Conservation (phyloP, 768 basidiomycete species). For the Termitomyces sp. region DNA sequence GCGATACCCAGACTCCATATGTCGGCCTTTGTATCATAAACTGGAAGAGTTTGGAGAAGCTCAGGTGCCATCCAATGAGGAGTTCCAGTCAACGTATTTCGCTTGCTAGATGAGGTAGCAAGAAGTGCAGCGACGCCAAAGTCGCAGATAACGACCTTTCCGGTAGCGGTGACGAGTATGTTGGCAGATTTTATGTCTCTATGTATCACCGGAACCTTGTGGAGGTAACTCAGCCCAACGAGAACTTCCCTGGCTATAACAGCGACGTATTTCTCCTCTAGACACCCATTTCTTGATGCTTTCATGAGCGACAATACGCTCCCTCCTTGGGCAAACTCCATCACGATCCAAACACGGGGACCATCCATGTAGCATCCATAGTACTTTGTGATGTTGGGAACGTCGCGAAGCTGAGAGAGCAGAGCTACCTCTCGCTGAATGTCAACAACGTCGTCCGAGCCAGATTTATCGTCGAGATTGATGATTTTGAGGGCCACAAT, state of each 20-base stretch:
- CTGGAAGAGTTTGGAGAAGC: slow-evolving; percentile 82
- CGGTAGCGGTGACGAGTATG: slow-evolving; percentile 80
- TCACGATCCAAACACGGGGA: slow-evolving; percentile 96
- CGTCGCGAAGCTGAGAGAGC: slow-evolving; percentile 83
- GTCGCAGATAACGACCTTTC: slow-evolving; percentile 94
- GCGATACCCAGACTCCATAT: slow-evolving; percentile 98
- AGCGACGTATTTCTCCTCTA: slow-evolving; percentile 89
- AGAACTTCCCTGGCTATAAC: slow-evolving; percentile 89
- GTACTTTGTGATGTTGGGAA: slow-evolving; percentile 90
- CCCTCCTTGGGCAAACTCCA: slow-evolving; percentile 96
- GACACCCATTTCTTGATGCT: slow-evolving; percentile 61
- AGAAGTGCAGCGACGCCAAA: slow-evolving; percentile 97
- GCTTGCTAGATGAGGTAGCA: slow-evolving; percentile 78
- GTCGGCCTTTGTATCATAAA: slow-evolving; percentile 96
- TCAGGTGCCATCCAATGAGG: slow-evolving; percentile 99
- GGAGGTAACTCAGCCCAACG: slow-evolving; percentile 81
- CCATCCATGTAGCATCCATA: slow-evolving; percentile 96
- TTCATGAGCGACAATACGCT: slow-evolving; percentile 93
- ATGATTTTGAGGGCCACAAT: slow-evolving; percentile 98
- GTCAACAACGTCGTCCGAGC: slow-evolving; percentile 92
- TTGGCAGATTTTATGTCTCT: slow-evolving; percentile 98
- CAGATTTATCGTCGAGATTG: slow-evolving; percentile 81
- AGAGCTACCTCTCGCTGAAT: slow-evolving; percentile 96
- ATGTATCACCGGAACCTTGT: slow-evolving; percentile 93
- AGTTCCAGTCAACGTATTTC: slow-evolving; percentile 94